Percentiles rank a stretch among this genome's conserved stretches.
Conservation (phyloP, 1,139 yeast genomes). For the Pneumocystis murina region DNA sequence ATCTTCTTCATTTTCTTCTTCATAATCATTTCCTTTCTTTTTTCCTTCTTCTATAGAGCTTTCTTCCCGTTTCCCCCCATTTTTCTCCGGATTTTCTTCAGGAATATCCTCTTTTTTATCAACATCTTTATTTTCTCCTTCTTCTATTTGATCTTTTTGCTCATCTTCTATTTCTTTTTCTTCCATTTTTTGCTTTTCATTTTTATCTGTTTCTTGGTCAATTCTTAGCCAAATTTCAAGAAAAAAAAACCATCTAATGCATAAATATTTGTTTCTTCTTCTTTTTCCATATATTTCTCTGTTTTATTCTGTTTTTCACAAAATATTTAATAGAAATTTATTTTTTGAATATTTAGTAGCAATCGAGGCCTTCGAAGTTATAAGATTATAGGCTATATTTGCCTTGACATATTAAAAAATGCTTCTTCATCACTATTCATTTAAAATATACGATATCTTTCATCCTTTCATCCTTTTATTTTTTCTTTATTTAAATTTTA, state of each 20-base stretch:
- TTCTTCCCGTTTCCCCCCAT: slow-evolving; percentile 12
- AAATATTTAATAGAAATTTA: not conserved
- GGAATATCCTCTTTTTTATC: not conserved
- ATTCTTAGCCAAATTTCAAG: not conserved
- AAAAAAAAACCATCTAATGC: not conserved
- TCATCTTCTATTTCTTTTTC: not conserved
- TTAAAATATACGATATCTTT: not conserved
- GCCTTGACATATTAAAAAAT: not conserved
- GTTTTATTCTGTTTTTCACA: not conserved
- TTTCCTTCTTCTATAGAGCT: slow-evolving; percentile 18
- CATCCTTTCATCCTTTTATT: not conserved
- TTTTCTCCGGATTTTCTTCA: not conserved
- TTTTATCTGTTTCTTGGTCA: not conserved
- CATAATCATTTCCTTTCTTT: slow-evolving; percentile 20
- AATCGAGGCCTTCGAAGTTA: not conserved
- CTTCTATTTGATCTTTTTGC: not conserved
- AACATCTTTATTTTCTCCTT: slow-evolving; percentile 6
- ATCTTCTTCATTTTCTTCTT: slow-evolving; percentile 21
- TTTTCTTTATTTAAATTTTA: not conserved
- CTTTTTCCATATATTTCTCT: not conserved
- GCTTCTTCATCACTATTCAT: not conserved
- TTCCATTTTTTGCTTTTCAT: not conserved
- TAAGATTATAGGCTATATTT: not conserved
- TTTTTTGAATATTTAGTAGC: not conserved
- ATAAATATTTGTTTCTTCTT: not conserved